A percentile compares a stretch with the other conserved stretches of the same genome.
These are phyloP conservation scores for Lachnellula suecica DNA, from an alignment of 2,329 filamentous ascomycete species.

Conservation along the genomic window DNA sequence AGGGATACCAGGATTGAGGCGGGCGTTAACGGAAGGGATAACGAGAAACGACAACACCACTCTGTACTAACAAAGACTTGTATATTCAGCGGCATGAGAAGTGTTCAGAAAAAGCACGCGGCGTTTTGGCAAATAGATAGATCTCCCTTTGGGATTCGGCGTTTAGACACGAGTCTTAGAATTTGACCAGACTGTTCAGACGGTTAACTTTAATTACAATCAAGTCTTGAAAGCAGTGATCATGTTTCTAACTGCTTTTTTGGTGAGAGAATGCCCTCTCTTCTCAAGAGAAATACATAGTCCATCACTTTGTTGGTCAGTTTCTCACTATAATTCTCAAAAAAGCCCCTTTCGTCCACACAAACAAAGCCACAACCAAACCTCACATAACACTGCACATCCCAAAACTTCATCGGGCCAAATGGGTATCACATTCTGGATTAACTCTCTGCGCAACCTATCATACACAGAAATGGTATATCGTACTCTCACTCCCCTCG, in stretches of 20 bases:
- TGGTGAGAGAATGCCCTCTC: no score
- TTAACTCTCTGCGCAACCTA: neutral
- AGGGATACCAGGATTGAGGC: slow-evolving; percentile 32
- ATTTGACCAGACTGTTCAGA: neutral
- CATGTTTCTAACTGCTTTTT: no score
- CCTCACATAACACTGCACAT: no score
- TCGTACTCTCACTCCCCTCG: neutral
- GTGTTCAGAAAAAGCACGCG: neutral
- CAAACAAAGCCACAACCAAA: no score
- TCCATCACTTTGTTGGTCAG: no score
- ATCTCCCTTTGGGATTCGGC: neutral
- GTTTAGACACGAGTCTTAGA: neutral
- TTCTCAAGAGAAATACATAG: no score
- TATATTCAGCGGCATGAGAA: neutral
- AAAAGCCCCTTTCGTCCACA: no score
- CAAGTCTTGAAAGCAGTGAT: no score
- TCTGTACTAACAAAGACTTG: neutral
- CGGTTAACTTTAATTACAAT: no score
- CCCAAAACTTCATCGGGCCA: neutral
- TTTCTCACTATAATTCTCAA: no score
- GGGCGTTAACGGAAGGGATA: neutral
- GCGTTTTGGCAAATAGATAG: neutral
- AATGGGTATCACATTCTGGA: neutral
- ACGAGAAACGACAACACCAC: neutral
- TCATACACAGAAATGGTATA: neutral